Evolutionary conservation across 1,284 basidiomycete species (phyloP), one percentile per base, ranked within the genome.

Genomic region (Austroboletus niveus): DNA sequence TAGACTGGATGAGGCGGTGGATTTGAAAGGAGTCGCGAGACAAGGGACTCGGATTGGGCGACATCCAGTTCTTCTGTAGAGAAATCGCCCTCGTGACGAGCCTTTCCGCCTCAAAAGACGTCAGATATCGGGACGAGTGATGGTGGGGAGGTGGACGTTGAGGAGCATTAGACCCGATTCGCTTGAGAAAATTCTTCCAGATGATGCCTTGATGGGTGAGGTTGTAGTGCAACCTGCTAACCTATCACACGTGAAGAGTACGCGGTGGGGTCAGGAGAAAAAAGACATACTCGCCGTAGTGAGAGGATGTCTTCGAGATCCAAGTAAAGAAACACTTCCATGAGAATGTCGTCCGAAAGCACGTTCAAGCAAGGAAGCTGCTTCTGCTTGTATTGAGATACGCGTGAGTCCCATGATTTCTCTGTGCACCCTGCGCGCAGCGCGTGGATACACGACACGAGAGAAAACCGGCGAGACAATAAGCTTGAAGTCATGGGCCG

Each of bases 181-280:
- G 66, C 36, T 69, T 67, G 47, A 89, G 69, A 54, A 85, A 78
- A 22, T 78, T 77, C 62, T 84, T 85, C 87, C 87, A 89, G 38
- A 89, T 77, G 46, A 78, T 68, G 15, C 85, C 77, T 53, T 87
- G 78, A 53, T 85, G 84, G 0, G 85, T 85, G 48, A 86, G 72
- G 32, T 78, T 61, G 61, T 77, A 85, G 56, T 82, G 78, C 1
- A 72, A 57, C 58, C 75, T 81, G 69, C 75, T 78, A 38, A 80
- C 77, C 84, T 86, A 45, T 36, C 8, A 15, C 32, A 45, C 36
- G 36, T 56, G 3, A 59, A 45, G 22, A 36, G 27, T 53, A 20
- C 48, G 46, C 14, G 34, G 3, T 10, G 43, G 17, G 27, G 14
- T 12, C 30, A 15, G n/a, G 2, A 30, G 42, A 6, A 42, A 47